Evolutionary conservation across 2,329 filamentous ascomycete genomes (phyloP), one percentile per base, ranked within the genome.

Genomic region (Fusarium buharicum): DNA sequence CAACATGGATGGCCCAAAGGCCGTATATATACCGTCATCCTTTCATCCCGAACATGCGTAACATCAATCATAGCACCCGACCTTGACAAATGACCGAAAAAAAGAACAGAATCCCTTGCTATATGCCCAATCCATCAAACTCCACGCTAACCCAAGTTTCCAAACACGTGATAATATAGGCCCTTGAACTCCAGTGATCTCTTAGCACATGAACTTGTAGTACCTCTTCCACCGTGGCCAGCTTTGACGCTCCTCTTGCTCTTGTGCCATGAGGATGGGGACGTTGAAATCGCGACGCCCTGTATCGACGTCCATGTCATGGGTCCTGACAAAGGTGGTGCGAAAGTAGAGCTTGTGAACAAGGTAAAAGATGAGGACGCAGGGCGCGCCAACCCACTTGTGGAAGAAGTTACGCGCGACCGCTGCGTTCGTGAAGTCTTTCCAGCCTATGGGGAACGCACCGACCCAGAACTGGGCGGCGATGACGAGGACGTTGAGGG

Each of bases 401-500:
- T 88, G 78, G 76, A 96, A 96, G 77, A 94, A 96, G 64, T 81
- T 86, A 61, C 85, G 75, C 0, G 85, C 84, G 36, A 87, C 78
- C 8, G 81, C 74, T 2, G 69, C 38, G 5, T 78, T 61, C 1
- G 79, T 79, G 74, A 80, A 79, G 0, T 76, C 50, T 5, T 71
- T 69, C 70, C 84, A 88, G 20, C 80, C 84, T 43, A 94, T 83
- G 4, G 93, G 93, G 72, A 88, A 93, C 4, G 91, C 87, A 24
- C 90, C 92, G 45, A 90, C 88, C 91, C 92, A 97, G 79, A 96
- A 94, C 74, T 97, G 93, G 2, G 91, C 91, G 40, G 90, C 73
- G 24, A 97, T 82, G 27, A 97, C 88, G 34, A 94, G 77, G 17
- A 83, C 54, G 77, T 97, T 96, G 74, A 96, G 86, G 28, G 80